A percentile compares a stretch with the other conserved stretches of the same genome.
Conservation (phyloP, 2,329 filamentous ascomycete genomes). For the Didymella pomorum region DNA sequence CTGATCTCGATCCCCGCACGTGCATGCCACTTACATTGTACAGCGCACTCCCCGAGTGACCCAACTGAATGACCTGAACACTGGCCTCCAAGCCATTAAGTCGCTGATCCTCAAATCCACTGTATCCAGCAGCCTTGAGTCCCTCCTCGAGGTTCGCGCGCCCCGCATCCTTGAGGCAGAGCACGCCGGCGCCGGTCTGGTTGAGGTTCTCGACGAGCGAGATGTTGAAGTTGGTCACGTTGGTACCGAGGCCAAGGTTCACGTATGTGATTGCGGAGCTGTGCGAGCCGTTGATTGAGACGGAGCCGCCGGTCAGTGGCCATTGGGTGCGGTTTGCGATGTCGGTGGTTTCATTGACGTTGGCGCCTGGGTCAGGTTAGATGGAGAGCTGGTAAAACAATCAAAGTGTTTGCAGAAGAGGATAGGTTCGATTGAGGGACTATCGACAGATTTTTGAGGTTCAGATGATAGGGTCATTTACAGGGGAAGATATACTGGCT, state of each 20-base stretch:
- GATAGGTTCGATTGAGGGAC: not conserved
- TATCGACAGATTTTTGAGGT: not conserved
- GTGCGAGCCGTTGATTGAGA: constrained; percentile 54
- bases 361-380: constrained; percentile 45
- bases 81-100: constrained; percentile 53
- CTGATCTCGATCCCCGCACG: not conserved
- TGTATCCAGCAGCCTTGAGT: constrained; percentile 36
- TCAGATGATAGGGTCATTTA: constrained; percentile 24
- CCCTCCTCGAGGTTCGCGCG: constrained; percentile 35
- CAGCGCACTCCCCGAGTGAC: constrained; percentile 51
- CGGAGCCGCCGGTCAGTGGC: constrained; percentile 55
- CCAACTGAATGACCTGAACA: constrained; percentile 57
- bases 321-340: constrained; percentile 56
- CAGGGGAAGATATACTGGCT: constrained; percentile 55
- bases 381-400: not conserved
- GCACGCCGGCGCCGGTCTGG: constrained; percentile 58
- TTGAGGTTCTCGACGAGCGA: constrained; percentile 56
- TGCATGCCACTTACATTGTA: constrained; percentile 51
- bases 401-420: not conserved
- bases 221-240: constrained; percentile 57
- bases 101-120: constrained; percentile 26
- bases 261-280: constrained; percentile 56
- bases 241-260: constrained; percentile 55
- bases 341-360: constrained; percentile 50
- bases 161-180: constrained; percentile 54